These are phyloP conservation scores for Ilyonectria destructans DNA, from an alignment of 2,329 filamentous ascomycete genomes.

Conservation along the genomic window DNA sequence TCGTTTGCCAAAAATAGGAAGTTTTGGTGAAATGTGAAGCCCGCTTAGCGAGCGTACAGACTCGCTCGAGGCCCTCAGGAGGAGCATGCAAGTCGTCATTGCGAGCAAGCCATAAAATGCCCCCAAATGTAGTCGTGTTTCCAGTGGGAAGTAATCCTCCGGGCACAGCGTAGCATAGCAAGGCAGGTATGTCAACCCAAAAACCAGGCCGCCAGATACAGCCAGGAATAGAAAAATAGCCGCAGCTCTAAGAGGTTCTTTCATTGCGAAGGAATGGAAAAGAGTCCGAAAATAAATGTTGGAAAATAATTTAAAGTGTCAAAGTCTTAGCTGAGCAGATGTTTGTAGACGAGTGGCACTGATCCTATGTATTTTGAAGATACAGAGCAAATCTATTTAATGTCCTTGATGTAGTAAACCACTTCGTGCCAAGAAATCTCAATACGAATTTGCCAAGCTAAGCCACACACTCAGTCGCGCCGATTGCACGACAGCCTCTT, in stretches of 20 bases:
- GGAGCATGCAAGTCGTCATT: neutral
- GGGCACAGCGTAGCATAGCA: slow-evolving; percentile 22
- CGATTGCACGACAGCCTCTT: neutral
- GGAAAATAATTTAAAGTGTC: neutral
- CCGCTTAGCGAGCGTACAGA: slow-evolving; percentile 8
- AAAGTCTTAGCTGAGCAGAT: neutral
- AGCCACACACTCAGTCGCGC: neutral
- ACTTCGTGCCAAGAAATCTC: neutral
- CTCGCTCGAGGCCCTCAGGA: neutral
- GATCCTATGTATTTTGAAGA: neutral
- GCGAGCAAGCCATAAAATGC: slow-evolving; percentile 17
- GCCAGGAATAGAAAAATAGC: neutral
- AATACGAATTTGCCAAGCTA: neutral
- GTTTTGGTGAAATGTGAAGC: slow-evolving; percentile 1
- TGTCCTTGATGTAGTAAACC: neutral
- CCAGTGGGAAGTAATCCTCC: slow-evolving; percentile 15
- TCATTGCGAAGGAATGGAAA: neutral
- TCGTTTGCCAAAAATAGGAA: slow-evolving; percentile 20
- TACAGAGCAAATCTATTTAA: neutral
- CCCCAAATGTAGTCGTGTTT: slow-evolving; percentile 20
- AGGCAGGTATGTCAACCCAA: slow-evolving; percentile 15
- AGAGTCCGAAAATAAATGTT: neutral
- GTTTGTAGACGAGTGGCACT: neutral
- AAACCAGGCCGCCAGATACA: neutral
- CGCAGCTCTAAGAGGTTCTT: neutral